Percentiles rank a stretch among this genome's conserved stretches.
phyloP scores from a whole-genome alignment of 2,329 filamentous ascomycete species.

The Sclerotinia trifoliorum region DNA sequence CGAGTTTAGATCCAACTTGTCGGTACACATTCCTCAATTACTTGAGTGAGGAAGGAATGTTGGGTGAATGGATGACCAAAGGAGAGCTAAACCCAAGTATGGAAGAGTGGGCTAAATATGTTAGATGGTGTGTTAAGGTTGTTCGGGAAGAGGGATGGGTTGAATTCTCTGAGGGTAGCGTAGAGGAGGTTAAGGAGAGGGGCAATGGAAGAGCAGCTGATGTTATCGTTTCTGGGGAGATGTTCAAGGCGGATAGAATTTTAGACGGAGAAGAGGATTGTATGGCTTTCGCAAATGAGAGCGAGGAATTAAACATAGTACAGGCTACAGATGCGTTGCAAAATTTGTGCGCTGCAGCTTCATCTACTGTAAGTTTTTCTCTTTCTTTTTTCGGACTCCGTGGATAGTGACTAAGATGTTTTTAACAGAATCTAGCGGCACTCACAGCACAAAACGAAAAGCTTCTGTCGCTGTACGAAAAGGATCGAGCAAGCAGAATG shows the following conservation, averaged over 20 bases:
- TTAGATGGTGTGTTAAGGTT: slow-evolving; percentile 2
- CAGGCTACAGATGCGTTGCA: slow-evolving; percentile 1
- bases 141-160: slow-evolving; percentile 5
- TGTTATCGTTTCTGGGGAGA: slow-evolving; percentile 13
- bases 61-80: slow-evolving; percentile 14
- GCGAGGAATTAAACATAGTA: not conserved
- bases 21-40: slow-evolving; percentile 21
- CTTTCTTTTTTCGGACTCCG: not conserved
- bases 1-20: slow-evolving; percentile 18
- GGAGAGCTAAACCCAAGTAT: slow-evolving; percentile 5
- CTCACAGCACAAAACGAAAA: slow-evolving; percentile 7
- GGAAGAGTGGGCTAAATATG: slow-evolving; percentile 15
- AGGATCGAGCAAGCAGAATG: slow-evolving; percentile 4
- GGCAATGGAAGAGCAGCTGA: not conserved
- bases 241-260: slow-evolving; percentile 3
- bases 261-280: not conserved
- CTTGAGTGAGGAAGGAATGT: slow-evolving; percentile 10
- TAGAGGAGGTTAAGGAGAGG: not conserved
- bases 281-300: not conserved
- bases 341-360: not conserved
- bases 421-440: slow-evolving; percentile 12
- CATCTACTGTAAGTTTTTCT: slow-evolving; percentile 1
- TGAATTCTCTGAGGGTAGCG: not conserved
- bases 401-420: not conserved
- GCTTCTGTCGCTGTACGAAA: not conserved